Conservation (phyloP, 2,329 filamentous ascomycete species). For the Trichophyton verrucosum region DNA sequence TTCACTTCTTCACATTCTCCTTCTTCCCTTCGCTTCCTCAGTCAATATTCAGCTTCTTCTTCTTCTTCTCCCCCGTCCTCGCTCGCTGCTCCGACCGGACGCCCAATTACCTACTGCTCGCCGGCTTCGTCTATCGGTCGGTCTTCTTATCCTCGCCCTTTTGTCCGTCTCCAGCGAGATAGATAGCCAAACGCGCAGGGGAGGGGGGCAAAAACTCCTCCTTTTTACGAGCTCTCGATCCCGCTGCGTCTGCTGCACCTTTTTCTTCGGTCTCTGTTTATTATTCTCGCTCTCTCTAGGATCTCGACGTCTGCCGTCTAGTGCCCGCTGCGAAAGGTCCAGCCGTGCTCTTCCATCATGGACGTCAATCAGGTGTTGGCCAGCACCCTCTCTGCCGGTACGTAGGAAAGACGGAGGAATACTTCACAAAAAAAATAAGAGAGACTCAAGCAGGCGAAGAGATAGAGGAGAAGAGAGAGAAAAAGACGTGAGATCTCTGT, state of each 20-base stretch:
- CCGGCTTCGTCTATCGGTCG: background rate
- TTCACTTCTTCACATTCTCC: background rate
- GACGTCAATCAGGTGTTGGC: constrained; percentile 97
- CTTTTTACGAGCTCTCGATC: background rate
- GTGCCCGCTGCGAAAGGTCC: background rate
- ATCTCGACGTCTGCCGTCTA: background rate
- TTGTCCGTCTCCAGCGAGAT: background rate
- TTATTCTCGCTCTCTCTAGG: too few relatives aligned
- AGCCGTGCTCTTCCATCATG: constrained; percentile 45
- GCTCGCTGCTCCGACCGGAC: background rate
- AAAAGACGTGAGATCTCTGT: background rate
- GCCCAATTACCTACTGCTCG: background rate
- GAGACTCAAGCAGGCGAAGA: constrained; percentile 1
- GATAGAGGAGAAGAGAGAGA: background rate
- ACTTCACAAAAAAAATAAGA: too few relatives aligned
- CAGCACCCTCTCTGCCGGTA: constrained; percentile 91
- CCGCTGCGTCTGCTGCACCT: background rate
- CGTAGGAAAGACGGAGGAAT: constrained; percentile 22
- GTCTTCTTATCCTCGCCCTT: background rate
- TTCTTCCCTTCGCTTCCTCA: background rate
- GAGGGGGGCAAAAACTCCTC: background rate
- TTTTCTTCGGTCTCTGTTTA: background rate
- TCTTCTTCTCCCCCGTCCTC: background rate
- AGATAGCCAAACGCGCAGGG: background rate
- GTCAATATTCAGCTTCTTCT: background rate